Conservation (phyloP, 805 yeast species). For the Kuraishia hungarica region DNA sequence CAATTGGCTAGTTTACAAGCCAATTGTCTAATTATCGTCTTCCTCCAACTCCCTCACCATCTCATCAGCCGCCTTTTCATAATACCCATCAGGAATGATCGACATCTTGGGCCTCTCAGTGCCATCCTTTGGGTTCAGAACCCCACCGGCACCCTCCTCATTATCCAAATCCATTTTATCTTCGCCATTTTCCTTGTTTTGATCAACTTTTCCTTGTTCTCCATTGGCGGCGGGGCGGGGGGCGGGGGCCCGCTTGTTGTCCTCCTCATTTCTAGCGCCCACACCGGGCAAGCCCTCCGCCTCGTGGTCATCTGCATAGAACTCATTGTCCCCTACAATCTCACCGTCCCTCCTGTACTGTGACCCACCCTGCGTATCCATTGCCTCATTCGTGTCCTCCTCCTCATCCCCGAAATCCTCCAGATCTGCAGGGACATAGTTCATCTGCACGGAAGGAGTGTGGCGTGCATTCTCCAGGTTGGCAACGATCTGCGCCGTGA, state of each 20-base stretch:
- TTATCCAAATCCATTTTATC: neutral
- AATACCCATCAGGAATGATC: constrained; percentile 14
- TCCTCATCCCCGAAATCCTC: constrained; percentile 83
- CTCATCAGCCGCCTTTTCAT: constrained; percentile 19
- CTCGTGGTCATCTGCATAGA: constrained; percentile 53
- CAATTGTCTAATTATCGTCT: neutral
- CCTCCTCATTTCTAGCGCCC: constrained; percentile 13
- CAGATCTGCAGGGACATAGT: constrained; percentile 80
- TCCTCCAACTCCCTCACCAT: constrained; percentile 16
- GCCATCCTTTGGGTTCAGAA: neutral
- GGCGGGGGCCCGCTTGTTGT: constrained; percentile 8
- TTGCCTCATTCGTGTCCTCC: constrained; percentile 72
- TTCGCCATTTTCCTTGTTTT: too few species aligned
- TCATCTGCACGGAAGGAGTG: constrained; percentile 96
- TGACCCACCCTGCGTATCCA: constrained; percentile 88
- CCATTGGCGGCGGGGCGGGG: too few species aligned
- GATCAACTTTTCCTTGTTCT: constrained; percentile 1
- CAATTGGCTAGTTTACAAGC: too few species aligned
- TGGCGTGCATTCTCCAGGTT: constrained; percentile 86
- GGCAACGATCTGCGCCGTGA: constrained; percentile 64
- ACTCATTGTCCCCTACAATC: constrained; percentile 69
- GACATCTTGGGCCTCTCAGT: constrained; percentile 3
- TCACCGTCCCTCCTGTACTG: constrained; percentile 72
- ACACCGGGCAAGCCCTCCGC: constrained; percentile 1
- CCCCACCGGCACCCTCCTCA: neutral